These are phyloP conservation scores for Hypoxylon sp. DNA, from an alignment of 2,329 filamentous ascomycete species.

Conservation along the genomic window DNA sequence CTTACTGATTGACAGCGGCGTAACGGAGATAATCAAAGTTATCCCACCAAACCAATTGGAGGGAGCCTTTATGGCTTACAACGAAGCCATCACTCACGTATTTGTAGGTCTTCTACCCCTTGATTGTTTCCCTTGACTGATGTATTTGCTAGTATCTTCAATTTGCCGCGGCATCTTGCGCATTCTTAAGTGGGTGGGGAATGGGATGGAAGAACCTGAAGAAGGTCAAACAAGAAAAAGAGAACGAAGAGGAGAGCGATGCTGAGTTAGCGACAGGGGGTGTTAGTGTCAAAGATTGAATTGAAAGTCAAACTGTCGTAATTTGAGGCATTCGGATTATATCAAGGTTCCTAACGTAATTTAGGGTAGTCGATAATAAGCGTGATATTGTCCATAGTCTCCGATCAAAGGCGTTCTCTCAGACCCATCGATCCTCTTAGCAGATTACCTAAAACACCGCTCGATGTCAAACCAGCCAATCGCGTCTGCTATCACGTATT, in stretches of 20 bases:
- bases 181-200: constrained; percentile 44
- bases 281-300: constrained; percentile 1
- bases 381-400: no score
- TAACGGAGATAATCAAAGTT: constrained; percentile 57
- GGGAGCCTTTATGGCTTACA: constrained; percentile 54
- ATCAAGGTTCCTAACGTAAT: neutral
- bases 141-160: constrained; percentile 43
- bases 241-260: constrained; percentile 11
- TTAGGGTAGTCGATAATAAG: neutral
- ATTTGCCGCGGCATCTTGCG: constrained; percentile 42
- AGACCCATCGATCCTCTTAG: no score
- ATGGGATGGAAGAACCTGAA: constrained; percentile 48
- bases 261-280: neutral
- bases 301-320: neutral
- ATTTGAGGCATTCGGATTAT: neutral
- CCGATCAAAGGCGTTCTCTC: no score
- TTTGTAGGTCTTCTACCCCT: constrained; percentile 37
- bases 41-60: constrained; percentile 53
- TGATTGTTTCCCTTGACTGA: constrained; percentile 2
- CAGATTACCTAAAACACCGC: neutral
- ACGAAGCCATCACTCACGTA: constrained; percentile 41
- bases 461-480: neutral
- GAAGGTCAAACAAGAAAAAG: constrained; percentile 42
- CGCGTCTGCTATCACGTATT: neutral
- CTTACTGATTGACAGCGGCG: constrained; percentile 57